Base-by-base conservation (phyloP, 2,329 filamentous ascomycete genomes). In the Cryphonectria nitschkei region DNA sequence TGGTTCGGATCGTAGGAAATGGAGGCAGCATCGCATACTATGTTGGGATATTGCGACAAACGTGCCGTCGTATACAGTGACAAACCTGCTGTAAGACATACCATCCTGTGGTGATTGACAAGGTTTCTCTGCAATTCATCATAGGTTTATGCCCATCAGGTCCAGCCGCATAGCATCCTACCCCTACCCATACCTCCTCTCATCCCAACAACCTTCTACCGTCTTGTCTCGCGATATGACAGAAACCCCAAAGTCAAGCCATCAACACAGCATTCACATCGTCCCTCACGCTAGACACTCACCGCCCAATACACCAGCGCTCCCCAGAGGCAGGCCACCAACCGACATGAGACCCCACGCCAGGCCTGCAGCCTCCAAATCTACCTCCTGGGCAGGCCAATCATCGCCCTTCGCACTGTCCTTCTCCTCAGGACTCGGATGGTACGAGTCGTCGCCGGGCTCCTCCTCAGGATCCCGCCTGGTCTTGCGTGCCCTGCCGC, bases 311-410 rank as follows among this genome's bases (percentile, higher is more conserved):
- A 86, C 83, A 16, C 82, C 83, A 19, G 83, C 80, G 70, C 79
- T 81, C 13, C 83, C 84, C 56, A 79, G 76, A 2, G 84, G 84
- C 34, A 87, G 75, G 1, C 85, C 85, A 0, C 81, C 82, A 19
- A 84, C 67, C 22, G 79, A 80, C 16, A 81, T 80, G 63, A 86
- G 73, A 2, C 82, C 84, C 84, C 84, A 86, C 4, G 81, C 78
- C 34, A 86, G 76, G 8, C 84, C 81, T 2, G 82, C 82, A 13
- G 82, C 78, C 73, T 87, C 85, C 82, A 83, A 83, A 72, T 85
- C 84, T 43, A 82, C 76, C 14, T 82, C 83, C 14, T 78, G 76
- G 11, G 79, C 77, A 0, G 80, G 80, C n/a, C 83, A 69, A 41
- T 80, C 75, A 72, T 86, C 85, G 0, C 83, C 84, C 74, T 84